Evolutionary conservation across 2,329 filamentous ascomycete species (phyloP), one percentile per base, ranked within the genome.

Genomic region (Aspergillus costaricaensis): DNA sequence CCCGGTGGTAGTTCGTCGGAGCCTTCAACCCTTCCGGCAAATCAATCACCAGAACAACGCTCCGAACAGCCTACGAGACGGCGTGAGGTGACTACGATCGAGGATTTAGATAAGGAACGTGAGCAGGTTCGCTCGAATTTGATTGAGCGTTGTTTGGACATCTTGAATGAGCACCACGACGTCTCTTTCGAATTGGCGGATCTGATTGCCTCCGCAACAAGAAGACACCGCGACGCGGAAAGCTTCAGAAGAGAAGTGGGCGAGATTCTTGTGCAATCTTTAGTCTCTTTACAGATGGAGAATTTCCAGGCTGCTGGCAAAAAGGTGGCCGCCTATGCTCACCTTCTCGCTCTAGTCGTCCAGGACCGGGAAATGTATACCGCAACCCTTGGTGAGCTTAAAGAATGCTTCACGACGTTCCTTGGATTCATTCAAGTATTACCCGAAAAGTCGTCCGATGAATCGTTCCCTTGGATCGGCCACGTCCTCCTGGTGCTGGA

Each of bases 131-230:
- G 91, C 41, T 82, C 86, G 19, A 88, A 91, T 58, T 78, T 98
- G 57, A 93, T 98, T 61, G 93, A 97, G 68, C 90, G 92, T 60
- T 96, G 91, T 65, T 81, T 99, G 21, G 93, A 97, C 69, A 88
- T 98, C 36, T 88, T 99, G 56, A 90, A 94, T 73, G 88, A 89
- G 39, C 93, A 98, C 68, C 89, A 93, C 14, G 88, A 91, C 67
- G 88, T 94, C 10, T 96, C 95, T 0, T 95, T 97, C 68, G 94
- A 98, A 71, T 82, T 99, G 50, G 87, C 92, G 0, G 93, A 97
- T 69, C 82, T 99, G 19, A 93, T 99, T 57, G 85, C 85, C 39
- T 88, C 89, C 3, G 88, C 92, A 23, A 85, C 86, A 8, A 79
- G 81, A 30, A 88, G 86, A 70, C 89, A 79, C 66, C 85, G 72